Evolutionary conservation across 352 stramenopile species (phyloP).

Genomic region (Phytophthora chlamydospora): DNA sequence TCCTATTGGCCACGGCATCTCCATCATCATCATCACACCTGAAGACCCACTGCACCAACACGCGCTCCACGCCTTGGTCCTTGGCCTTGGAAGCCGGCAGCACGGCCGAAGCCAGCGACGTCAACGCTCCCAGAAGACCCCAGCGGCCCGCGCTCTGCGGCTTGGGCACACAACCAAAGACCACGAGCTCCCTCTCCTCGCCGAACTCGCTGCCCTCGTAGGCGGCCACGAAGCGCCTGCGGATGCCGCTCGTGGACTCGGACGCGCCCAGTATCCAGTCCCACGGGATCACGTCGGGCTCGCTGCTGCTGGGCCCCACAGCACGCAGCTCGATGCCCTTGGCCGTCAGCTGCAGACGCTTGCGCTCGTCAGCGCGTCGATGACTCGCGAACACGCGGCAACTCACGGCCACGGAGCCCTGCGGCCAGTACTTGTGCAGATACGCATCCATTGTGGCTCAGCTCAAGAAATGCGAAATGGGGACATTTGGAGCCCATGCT

Average conservation of each 20-base stretch:
- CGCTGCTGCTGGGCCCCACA: constrained; percentile 2
- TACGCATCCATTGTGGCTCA: constrained; percentile 26
- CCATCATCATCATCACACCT: constrained; percentile 38
- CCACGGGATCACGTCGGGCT: constrained; percentile 51
- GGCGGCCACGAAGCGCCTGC: constrained; percentile 29
- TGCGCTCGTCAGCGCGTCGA: constrained; percentile 30
- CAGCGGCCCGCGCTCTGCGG: constrained; percentile 10
- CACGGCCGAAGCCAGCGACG: constrained; percentile 35
- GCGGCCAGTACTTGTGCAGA: constrained; percentile 35
- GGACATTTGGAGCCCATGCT: constrained; percentile 11
- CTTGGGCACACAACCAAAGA: constrained; percentile 43
- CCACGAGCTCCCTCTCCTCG: constrained; percentile 39
- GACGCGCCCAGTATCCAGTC: constrained; percentile 47
- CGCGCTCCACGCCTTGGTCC: constrained; percentile 28
- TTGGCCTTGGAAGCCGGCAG: constrained; percentile 23
- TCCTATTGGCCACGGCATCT: constrained; percentile 31
- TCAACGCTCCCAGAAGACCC: constrained; percentile 22
- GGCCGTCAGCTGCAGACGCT: constrained; percentile 36
- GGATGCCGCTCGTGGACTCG: constrained; percentile 29
- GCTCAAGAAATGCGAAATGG: constrained; percentile 12
- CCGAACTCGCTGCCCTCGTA: constrained; percentile 27
- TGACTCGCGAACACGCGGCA: constrained; percentile 36
- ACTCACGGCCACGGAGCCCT: constrained; percentile 32
- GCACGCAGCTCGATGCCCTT: constrained; percentile 45
- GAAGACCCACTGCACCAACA: constrained; percentile 58